Evolutionary conservation across 2,329 filamentous ascomycete genomes (phyloP).

Genomic region (Sclerotinia spermophila): DNA sequence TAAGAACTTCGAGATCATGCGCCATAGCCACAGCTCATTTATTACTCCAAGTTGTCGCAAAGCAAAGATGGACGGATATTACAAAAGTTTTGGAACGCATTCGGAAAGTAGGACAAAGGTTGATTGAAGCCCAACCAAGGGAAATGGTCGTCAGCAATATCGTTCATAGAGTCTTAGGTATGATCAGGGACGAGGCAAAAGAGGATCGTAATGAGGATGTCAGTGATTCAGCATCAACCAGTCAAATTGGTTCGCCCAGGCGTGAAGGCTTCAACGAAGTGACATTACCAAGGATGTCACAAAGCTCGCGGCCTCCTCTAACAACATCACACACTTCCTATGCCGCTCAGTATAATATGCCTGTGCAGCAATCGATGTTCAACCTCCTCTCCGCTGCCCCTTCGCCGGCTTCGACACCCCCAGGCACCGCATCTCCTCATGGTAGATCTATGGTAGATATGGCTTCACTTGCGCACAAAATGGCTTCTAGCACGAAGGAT

Average conservation of each 20-base stretch:
- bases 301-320: constrained; percentile 54
- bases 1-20: constrained; percentile 81
- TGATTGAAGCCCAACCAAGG: constrained; percentile 77
- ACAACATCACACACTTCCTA: constrained; percentile 61
- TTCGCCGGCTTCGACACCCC: constrained; percentile 52
- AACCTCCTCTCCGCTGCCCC: constrained; percentile 73
- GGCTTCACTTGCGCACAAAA: constrained; percentile 32
- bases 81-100: constrained; percentile 76
- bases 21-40: constrained; percentile 89
- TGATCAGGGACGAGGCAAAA: constrained; percentile 87
- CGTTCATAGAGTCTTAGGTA: constrained; percentile 79
- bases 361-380: constrained; percentile 70
- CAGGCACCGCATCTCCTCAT: constrained; percentile 48
- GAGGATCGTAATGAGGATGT: constrained; percentile 65
- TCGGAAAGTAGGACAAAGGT: constrained; percentile 69
- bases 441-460: constrained; percentile 35
- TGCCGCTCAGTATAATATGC: constrained; percentile 50
- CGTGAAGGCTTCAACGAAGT: constrained; percentile 25
- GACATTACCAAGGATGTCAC: constrained; percentile 20
- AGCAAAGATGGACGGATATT: constrained; percentile 73
- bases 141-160: constrained; percentile 95
- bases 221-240: constrained; percentile 35
- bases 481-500: constrained; percentile 50
- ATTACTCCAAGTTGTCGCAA: constrained; percentile 79
- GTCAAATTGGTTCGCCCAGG: constrained; percentile 32